phyloP scores from a whole-genome alignment of 2,329 filamentous ascomycete genomes.

The Dothideomycetes sp. region DNA sequence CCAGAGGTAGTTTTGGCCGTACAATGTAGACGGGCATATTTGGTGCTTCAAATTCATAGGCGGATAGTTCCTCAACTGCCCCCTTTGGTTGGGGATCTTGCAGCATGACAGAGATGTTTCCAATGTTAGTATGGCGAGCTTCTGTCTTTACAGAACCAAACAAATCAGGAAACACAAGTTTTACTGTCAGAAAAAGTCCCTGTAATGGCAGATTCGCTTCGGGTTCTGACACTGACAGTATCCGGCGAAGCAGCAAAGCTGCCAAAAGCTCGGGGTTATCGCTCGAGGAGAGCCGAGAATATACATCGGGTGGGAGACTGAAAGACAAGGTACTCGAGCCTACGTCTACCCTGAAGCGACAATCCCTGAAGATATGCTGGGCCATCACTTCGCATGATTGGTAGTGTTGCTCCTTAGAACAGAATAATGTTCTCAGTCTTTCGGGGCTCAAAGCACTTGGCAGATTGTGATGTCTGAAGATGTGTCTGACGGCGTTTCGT shows the following conservation, averaged over 20 bases:
- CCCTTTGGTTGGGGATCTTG: too few relatives aligned
- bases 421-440: constrained; percentile 53
- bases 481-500: constrained; percentile 69
- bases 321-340: constrained; percentile 24
- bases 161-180: constrained; percentile 24
- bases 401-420: constrained; percentile 40
- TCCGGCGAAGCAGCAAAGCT: constrained; percentile 37
- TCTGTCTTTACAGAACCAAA: too few relatives aligned
- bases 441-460: constrained; percentile 61
- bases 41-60: neutral
- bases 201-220: constrained; percentile 24
- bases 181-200: neutral
- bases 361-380: constrained; percentile 43
- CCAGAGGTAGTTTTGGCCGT: neutral
- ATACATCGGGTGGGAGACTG: constrained; percentile 6
- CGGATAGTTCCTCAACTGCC: too few relatives aligned
- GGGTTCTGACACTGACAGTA: constrained; percentile 43
- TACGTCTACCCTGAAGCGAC: constrained; percentile 37
- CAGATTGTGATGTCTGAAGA: constrained; percentile 50
- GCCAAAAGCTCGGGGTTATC: constrained; percentile 23
- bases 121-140: too few relatives aligned
- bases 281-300: too few relatives aligned
- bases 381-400: constrained; percentile 44
- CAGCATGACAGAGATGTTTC: too few relatives aligned
- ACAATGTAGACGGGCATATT: constrained; percentile 1